A percentile compares a stretch with the other conserved stretches of the same genome.
phyloP scores from a whole-genome alignment of 495 filamentous ascomycete genomes.

The Oidiodendron maius region DNA sequence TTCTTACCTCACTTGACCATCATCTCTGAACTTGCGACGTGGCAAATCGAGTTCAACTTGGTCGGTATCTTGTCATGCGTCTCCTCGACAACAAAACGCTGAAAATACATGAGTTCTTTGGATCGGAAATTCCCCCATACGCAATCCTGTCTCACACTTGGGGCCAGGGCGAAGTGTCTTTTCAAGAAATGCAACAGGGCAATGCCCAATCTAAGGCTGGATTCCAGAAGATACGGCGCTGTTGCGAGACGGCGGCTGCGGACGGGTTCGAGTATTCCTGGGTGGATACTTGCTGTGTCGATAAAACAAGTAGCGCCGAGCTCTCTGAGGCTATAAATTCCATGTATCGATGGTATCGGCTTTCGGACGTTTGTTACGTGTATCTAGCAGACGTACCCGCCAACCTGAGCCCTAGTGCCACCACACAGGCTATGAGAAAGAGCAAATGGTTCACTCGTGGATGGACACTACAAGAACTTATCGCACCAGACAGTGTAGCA shows the following conservation, averaged over 20 bases:
- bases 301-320: too few relatives aligned
- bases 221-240: constrained; percentile 7
- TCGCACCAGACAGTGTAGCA: too few relatives aligned
- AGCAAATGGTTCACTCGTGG: too few relatives aligned
- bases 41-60: too few relatives aligned
- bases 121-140: constrained; percentile 10
- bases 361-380: constrained; percentile 27
- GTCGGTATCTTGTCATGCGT: too few relatives aligned
- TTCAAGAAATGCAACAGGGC: constrained; percentile 2
- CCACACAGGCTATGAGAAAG: too few relatives aligned
- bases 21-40: too few relatives aligned
- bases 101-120: constrained; percentile 1
- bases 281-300: constrained; percentile 27
- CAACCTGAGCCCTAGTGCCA: too few relatives aligned
- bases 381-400: constrained; percentile 21
- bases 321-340: too few relatives aligned
- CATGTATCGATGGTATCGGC: constrained; percentile 34
- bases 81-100: constrained; percentile 15
- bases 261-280: constrained; percentile 18
- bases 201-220: constrained; percentile 15
- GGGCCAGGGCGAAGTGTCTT: constrained; percentile 2
- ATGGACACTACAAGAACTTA: too few relatives aligned
- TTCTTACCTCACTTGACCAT: too few relatives aligned
- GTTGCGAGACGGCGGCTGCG: neutral
- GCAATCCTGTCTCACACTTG: constrained; percentile 16